phyloP scores from a whole-genome alignment of 1,284 basidiomycete genomes.

The Pyrrhoderma lamaoense region DNA sequence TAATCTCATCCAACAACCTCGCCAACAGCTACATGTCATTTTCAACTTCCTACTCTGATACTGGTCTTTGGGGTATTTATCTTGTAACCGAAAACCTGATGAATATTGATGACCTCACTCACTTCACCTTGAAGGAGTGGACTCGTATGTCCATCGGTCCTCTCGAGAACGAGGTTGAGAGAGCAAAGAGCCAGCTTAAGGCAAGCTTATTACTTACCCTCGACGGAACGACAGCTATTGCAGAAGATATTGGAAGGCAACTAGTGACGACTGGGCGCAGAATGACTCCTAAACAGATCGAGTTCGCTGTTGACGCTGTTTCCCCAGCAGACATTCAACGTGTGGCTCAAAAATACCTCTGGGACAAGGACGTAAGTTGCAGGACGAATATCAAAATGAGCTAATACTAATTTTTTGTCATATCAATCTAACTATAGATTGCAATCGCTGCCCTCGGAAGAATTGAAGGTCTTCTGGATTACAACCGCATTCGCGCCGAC shows the following conservation, averaged over 20 bases:
- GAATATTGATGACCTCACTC: slow-evolving; percentile 90
- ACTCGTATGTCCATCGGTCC: slow-evolving; percentile 90
- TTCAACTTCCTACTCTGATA: slow-evolving; percentile 99
- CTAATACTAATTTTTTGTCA: slow-evolving; percentile 8
- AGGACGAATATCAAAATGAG: no score
- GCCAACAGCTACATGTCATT: slow-evolving; percentile 99
- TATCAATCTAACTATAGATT: slow-evolving; percentile 40
- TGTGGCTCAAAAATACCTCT: slow-evolving; percentile 93
- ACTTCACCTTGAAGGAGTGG: slow-evolving; percentile 97
- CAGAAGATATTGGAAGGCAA: slow-evolving; percentile 97
- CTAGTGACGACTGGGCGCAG: slow-evolving; percentile 90
- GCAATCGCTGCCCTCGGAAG: slow-evolving; percentile 79
- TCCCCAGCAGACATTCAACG: slow-evolving; percentile 87
- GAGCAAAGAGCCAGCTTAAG: slow-evolving; percentile 97
- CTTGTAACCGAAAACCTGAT: slow-evolving; percentile 88
- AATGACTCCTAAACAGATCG: slow-evolving; percentile 90
- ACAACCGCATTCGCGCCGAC: slow-evolving; percentile 74
- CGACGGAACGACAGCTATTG: slow-evolving; percentile 93
- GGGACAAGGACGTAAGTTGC: slow-evolving; percentile 90
- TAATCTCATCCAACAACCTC: slow-evolving; percentile 90
- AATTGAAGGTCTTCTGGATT: slow-evolving; percentile 83
- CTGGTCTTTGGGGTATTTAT: slow-evolving; percentile 99
- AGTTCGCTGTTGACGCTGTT: slow-evolving; percentile 87
- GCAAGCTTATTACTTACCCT: slow-evolving; percentile 86
- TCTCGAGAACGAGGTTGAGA: slow-evolving; percentile 83